A percentile compares a stretch with the other conserved stretches of the same genome.
Conservation (phyloP, 768 basidiomycete genomes). For the Rhodotorula paludigena region DNA sequence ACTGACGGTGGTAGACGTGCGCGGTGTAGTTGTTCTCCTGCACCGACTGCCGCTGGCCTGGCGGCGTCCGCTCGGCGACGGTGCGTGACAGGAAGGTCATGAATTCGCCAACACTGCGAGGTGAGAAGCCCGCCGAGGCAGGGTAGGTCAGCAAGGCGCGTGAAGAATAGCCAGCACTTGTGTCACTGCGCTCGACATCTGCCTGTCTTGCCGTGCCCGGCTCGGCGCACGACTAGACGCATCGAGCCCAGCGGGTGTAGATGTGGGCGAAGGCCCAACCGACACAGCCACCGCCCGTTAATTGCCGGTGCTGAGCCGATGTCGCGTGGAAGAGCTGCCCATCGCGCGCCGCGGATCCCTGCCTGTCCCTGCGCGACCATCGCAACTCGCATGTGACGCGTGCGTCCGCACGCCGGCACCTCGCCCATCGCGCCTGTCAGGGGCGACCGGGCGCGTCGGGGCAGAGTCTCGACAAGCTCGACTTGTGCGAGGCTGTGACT, state of each 20-base stretch:
- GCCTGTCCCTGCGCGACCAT: not conserved
- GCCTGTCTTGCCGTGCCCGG: not conserved
- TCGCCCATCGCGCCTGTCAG: not conserved
- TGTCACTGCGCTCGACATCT: not conserved
- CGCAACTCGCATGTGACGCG: too few species aligned
- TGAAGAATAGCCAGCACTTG: not conserved
- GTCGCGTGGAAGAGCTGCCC: too few species aligned
- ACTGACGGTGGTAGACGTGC: conserved; percentile 86
- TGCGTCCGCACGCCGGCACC: not conserved
- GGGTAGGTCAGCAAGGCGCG: not conserved
- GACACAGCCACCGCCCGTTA: too few species aligned
- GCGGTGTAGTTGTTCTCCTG: conserved; percentile 90
- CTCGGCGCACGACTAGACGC: too few species aligned
- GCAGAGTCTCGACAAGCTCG: too few species aligned
- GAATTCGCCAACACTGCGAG: conserved; percentile 66
- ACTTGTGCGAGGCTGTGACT: not conserved
- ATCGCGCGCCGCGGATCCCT: not conserved
- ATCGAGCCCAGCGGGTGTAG: too few species aligned
- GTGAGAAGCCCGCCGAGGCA: not conserved
- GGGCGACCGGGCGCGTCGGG: too few species aligned
- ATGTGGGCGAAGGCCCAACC: too few species aligned
- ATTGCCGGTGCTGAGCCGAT: too few species aligned
- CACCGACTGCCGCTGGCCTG: conserved; percentile 85
- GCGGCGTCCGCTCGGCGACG: conserved; percentile 60
- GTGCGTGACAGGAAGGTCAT: conserved; percentile 91